Evolutionary conservation across 441 rosid genomes (phyloP).

Genomic region (Hura crepitans): DNA sequence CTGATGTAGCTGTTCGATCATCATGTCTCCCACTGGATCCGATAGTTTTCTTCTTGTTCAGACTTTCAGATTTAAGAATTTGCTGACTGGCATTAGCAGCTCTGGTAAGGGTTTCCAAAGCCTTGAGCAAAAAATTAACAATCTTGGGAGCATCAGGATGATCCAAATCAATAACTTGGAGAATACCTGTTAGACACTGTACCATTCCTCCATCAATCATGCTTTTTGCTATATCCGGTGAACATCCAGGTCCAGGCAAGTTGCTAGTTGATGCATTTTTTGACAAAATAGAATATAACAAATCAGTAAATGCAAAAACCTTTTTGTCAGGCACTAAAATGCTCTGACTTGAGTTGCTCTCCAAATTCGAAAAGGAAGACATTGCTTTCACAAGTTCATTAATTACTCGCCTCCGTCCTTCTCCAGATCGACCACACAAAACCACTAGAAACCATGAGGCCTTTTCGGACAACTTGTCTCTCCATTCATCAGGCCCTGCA

Average conservation of each 20-base stretch:
- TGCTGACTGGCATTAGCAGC: constrained; percentile 93
- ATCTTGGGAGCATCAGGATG: constrained; percentile 95
- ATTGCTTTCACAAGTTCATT: constrained; percentile 82
- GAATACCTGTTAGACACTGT: constrained; percentile 69
- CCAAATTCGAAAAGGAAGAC: constrained; percentile 61
- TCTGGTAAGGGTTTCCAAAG: constrained; percentile 83
- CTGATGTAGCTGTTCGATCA: constrained; percentile 41
- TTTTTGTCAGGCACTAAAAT: constrained; percentile 69
- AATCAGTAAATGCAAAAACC: constrained; percentile 70
- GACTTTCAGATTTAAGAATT: constrained; percentile 59
- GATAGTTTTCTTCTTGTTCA: constrained; percentile 54
- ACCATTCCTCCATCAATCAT: constrained; percentile 97
- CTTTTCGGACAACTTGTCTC: constrained; percentile 82
- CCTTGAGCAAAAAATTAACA: constrained; percentile 81
- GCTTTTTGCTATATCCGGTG: constrained; percentile 92
- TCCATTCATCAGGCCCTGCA: constrained; percentile 86
- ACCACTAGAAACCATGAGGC: constrained; percentile 92
- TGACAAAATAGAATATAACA: constrained; percentile 76
- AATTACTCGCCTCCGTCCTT: constrained; percentile 84
- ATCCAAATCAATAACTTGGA: constrained; percentile 85
- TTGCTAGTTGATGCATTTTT: constrained; percentile 80
- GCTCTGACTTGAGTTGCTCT: constrained; percentile 54
- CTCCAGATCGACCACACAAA: constrained; percentile 84
- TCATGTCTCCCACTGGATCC: constrained; percentile 50
- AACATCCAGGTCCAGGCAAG: constrained; percentile 82